Evolutionary conservation across 169 alveolate genomes (phyloP).

Genomic region (Fabrea salina): DNA sequence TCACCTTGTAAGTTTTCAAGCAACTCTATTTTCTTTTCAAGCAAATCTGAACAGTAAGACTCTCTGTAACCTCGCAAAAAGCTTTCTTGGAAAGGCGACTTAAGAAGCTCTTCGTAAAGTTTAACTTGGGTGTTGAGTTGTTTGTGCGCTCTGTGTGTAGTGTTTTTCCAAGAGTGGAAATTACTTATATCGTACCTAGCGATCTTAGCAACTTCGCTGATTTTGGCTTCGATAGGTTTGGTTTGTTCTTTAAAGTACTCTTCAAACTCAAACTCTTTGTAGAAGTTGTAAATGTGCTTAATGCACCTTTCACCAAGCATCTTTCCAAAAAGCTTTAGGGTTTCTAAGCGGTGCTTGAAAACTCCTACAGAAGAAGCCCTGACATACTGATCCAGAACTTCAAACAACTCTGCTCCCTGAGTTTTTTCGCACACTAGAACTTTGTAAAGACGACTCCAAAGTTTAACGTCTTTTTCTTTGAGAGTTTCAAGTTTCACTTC

Average conservation of each 20-base stretch:
- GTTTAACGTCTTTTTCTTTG: not conserved
- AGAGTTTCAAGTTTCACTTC: not conserved
- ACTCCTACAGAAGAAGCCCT: conserved; percentile 5
- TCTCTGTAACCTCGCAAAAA: not conserved
- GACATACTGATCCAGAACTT: conserved; percentile 14
- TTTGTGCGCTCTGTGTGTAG: conserved; percentile 3
- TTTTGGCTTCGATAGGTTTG: not conserved
- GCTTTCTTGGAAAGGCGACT: not conserved
- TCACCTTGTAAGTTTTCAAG: not conserved
- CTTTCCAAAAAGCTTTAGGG: not conserved
- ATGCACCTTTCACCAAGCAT: not conserved
- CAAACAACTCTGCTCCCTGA: not conserved
- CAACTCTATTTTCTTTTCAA: not conserved
- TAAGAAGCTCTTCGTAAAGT: not conserved
- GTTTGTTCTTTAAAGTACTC: not conserved
- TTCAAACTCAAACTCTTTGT: not conserved
- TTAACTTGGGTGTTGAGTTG: not conserved
- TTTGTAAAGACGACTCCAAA: conserved; percentile 26
- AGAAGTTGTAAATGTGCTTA: not conserved
- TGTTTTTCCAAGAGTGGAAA: not conserved
- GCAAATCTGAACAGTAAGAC: not conserved
- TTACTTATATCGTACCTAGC: not conserved
- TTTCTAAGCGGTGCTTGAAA: not conserved
- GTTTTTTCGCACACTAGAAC: not conserved
- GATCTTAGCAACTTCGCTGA: not conserved